Conservation (phyloP, 1,139 yeast genomes). For the Debaryomycetaceae sp. region DNA sequence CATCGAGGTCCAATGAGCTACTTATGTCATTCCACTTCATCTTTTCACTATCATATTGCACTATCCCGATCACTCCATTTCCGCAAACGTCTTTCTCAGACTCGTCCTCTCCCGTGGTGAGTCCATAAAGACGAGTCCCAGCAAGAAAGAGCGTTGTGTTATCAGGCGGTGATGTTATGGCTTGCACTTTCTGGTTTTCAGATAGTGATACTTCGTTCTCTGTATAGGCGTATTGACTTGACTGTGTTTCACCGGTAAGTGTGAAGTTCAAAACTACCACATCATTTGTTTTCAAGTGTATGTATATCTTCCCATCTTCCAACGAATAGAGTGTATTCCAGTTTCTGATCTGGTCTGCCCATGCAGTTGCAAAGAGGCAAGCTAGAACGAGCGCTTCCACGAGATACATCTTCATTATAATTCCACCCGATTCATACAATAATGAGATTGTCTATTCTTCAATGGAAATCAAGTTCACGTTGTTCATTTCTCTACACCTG, state of each 20-base stretch:
- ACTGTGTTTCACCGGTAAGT: constrained; percentile 23
- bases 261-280: constrained; percentile 34
- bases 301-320: constrained; percentile 29
- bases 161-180: constrained; percentile 29
- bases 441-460: not conserved
- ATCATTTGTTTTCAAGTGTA: constrained; percentile 36
- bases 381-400: constrained; percentile 1
- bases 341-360: constrained; percentile 1
- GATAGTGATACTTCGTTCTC: constrained; percentile 11
- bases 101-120: constrained; percentile 11
- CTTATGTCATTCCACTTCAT: constrained; percentile 22
- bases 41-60: constrained; percentile 16
- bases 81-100: constrained; percentile 24
- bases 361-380: not conserved
- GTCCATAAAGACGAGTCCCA: constrained; percentile 29
- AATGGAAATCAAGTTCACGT: not conserved
- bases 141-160: constrained; percentile 31
- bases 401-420: constrained; percentile 1
- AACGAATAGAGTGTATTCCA: constrained; percentile 40
- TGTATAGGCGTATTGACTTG: constrained; percentile 4
- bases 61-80: constrained; percentile 21
- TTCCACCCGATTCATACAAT: not conserved
- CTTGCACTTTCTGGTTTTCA: constrained; percentile 18
- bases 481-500: not conserved
- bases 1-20: constrained; percentile 17